A percentile compares a stretch with the other conserved stretches of the same genome.
phyloP scores from a whole-genome alignment of 768 basidiomycete species.

The Omphalotus guepiniiformis region DNA sequence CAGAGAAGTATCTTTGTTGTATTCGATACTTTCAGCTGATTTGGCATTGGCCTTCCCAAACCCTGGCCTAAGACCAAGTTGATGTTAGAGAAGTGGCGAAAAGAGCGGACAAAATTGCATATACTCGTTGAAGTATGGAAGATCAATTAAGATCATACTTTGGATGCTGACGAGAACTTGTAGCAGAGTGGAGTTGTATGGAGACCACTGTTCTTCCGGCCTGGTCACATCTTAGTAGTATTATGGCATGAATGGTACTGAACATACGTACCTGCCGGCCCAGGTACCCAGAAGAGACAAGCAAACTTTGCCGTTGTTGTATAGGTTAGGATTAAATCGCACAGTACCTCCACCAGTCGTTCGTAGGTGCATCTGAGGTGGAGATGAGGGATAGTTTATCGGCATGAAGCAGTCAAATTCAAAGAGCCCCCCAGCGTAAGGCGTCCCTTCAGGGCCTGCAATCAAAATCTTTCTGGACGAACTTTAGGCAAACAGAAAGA shows the following conservation, averaged over 20 bases:
- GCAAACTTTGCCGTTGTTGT: constrained; percentile 46
- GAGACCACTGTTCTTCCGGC: constrained; percentile 44
- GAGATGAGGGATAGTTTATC: constrained; percentile 41
- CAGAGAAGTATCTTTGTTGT: constrained; percentile 39
- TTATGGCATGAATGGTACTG: background rate
- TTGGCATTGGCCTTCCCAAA: constrained; percentile 37
- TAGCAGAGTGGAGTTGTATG: constrained; percentile 46
- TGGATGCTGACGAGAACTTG: constrained; percentile 57
- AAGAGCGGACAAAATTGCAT: constrained; percentile 15
- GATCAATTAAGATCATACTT: constrained; percentile 53
- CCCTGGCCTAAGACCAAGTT: constrained; percentile 36
- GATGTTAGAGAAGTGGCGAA: constrained; percentile 2
- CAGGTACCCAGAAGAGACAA: constrained; percentile 54
- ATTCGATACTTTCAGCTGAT: constrained; percentile 32
- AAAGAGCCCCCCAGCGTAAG: constrained; percentile 50
- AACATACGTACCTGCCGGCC: constrained; percentile 37
- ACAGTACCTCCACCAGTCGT: constrained; percentile 50
- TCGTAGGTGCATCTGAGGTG: constrained; percentile 46
- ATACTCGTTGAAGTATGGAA: constrained; percentile 56
- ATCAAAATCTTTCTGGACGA: constrained; percentile 47
- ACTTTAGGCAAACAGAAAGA: constrained; percentile 6
- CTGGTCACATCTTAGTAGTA: constrained; percentile 14
- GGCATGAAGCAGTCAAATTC: constrained; percentile 58
- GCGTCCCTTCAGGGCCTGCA: constrained; percentile 52
- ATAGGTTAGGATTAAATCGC: constrained; percentile 56